phyloP scores from a whole-genome alignment of 495 filamentous ascomycete genomes.

The Lasiosphaeris hirsuta region DNA sequence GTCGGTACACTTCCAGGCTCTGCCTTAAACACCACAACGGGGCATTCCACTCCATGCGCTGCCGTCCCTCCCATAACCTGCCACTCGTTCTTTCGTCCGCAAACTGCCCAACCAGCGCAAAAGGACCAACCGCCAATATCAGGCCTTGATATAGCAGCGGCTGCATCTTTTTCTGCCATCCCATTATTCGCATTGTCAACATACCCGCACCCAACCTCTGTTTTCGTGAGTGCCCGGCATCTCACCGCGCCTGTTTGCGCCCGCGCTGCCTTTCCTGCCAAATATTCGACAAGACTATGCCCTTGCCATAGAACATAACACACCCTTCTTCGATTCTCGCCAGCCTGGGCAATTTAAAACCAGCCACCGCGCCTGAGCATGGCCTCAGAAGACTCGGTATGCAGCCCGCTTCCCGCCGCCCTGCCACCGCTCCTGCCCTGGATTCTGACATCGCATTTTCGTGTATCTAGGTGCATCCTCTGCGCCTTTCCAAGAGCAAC shows the following conservation, averaged over 20 bases:
- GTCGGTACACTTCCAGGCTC: conserved; percentile 2
- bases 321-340: too few relatives aligned
- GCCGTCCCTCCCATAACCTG: conserved; percentile 10
- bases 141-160: conserved; percentile 15
- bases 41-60: not conserved
- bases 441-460: not conserved
- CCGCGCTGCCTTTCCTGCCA: not conserved
- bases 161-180: not conserved
- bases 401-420: conserved; percentile 11
- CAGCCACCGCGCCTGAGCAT: conserved; percentile 21
- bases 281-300: not conserved
- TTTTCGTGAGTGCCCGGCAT: too few relatives aligned
- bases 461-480: conserved; percentile 47
- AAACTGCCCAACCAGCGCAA: not conserved
- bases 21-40: conserved; percentile 28
- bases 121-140: conserved; percentile 17
- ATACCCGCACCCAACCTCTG: not conserved
- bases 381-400: conserved; percentile 42
- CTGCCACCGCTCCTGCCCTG: not conserved
- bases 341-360: not conserved
- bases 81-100: conserved; percentile 5
- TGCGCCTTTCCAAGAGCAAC: conserved; percentile 56
- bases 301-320: conserved; percentile 2
- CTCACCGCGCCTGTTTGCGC: not conserved
- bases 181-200: conserved; percentile 2